These are phyloP conservation scores for Colletotrichum sp. DNA, from an alignment of 2,329 filamentous ascomycete species.

Conservation along the genomic window DNA sequence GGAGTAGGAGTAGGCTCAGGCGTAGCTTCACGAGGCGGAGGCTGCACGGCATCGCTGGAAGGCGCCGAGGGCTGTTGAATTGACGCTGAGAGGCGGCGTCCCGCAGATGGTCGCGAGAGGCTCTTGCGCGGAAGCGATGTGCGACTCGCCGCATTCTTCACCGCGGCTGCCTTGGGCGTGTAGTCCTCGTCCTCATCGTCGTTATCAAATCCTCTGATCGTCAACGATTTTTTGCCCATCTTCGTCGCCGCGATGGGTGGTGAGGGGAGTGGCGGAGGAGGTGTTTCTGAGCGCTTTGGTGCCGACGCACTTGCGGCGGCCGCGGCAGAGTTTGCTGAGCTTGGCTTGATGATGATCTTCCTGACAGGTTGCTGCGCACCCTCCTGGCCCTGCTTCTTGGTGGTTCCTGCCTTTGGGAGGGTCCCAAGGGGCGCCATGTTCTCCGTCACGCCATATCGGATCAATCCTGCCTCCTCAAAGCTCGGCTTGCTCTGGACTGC, in stretches of 20 bases:
- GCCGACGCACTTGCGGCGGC: constrained; percentile 9
- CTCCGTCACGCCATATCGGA: constrained; percentile 77
- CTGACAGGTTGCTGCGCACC: constrained; percentile 33
- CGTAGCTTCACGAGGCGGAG: constrained; percentile 6
- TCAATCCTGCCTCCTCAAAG: constrained; percentile 79
- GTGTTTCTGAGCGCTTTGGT: constrained; percentile 17
- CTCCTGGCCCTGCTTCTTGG: constrained; percentile 40
- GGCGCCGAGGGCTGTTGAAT: background rate
- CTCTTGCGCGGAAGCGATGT: constrained; percentile 20
- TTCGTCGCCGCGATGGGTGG: constrained; percentile 9
- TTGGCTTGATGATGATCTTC: constrained; percentile 52
- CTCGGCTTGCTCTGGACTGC: constrained; percentile 68
- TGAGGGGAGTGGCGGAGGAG: constrained; percentile 9
- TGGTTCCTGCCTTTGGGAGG: constrained; percentile 64
- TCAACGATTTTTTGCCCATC: constrained; percentile 3
- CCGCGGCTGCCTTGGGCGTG: constrained; percentile 3
- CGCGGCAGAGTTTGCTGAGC: constrained; percentile 23
- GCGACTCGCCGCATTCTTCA: constrained; percentile 7
- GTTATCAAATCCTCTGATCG: constrained; percentile 8
- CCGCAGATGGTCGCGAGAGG: constrained; percentile 16
- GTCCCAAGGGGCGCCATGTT: constrained; percentile 84
- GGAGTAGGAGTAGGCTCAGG: constrained; percentile 1
- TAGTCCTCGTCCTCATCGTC: constrained; percentile 17
- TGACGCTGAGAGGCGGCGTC: constrained; percentile 15
- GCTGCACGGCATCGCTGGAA: constrained; percentile 18